Evolutionary conservation across 192 early-diverging fungal species (phyloP), one percentile per base, ranked within the genome.

Genomic region (Gaertneriomyces semiglobifer): DNA sequence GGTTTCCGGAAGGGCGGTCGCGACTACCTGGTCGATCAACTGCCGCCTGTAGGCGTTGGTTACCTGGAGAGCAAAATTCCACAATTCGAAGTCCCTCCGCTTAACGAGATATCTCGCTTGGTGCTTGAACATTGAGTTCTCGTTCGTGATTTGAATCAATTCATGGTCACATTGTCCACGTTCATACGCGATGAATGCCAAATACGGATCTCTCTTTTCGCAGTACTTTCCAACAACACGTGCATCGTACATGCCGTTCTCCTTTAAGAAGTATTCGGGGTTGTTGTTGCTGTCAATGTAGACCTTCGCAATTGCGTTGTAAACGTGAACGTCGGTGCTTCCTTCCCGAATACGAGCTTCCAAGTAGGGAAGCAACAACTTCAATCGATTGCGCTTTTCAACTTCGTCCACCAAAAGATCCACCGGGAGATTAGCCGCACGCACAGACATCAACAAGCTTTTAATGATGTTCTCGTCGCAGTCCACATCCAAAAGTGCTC

Each of bases 201-300:
- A 83, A 67, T 91, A 90, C 19, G 97, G 97, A 70, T 99, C 97
- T 52, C 94, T 89, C 82, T 95, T 97, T 77, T 98, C 97, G 82
- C 97, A 97, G 84, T 98, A 97, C 60, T 95, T 92, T 62, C 97
- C 97, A 60, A 99, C 90, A n/a, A 91, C 81, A 33, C 86, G 82
- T 20, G 94, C 88, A 70, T 98, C 87, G 74, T 98, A 98, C 47
- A 86, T 14, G 55, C 84, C 77, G 69, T 94, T 94, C 60, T 89
- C 88, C 70, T 84, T 89, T 63, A 99, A 79, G 86, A 99, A 99
- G 55, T 86, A 82, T 73, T 99, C 97, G 9, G 97, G 91, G 60
- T 98, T 96, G 72, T 93, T 96, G 88, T 98, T 99, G 76, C 91
- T 98, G 76, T 99, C 97, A 68, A 99, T 97, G 74, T 96, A 97